Evolutionary conservation across 495 filamentous ascomycete species (phyloP).

Genomic region (Rhypophila decipiens): DNA sequence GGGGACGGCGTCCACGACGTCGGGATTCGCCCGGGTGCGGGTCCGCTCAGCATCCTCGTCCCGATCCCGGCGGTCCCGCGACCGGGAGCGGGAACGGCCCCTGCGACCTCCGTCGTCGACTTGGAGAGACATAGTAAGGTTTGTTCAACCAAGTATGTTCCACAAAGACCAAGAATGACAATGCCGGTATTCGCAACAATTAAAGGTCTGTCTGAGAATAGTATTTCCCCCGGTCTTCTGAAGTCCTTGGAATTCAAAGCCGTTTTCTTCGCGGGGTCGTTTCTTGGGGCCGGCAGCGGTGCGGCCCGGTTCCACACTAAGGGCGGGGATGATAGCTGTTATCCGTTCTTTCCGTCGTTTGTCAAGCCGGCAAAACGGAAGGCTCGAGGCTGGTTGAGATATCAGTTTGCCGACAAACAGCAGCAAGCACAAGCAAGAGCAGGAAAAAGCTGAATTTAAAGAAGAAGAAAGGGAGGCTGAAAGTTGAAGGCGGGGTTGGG

Average conservation of each 20-base stretch:
- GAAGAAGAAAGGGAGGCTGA: not conserved
- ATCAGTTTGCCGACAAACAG: too few relatives aligned
- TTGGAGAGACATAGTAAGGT: slow-evolving; percentile 40
- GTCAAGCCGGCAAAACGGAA: too few relatives aligned
- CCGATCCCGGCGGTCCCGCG: slow-evolving; percentile 36
- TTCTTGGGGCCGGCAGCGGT: too few relatives aligned
- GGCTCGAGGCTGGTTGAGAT: too few relatives aligned
- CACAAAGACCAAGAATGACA: not conserved
- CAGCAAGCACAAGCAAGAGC: too few relatives aligned
- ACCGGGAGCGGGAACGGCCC: slow-evolving; percentile 52
- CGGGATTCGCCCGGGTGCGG: slow-evolving; percentile 12
- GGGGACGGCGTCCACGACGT: slow-evolving; percentile 40
- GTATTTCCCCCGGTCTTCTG: too few relatives aligned
- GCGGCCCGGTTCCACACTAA: too few relatives aligned
- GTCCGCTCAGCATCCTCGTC: slow-evolving; percentile 39
- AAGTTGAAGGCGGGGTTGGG: not conserved
- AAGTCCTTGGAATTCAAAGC: too few relatives aligned
- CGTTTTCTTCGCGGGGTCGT: too few relatives aligned
- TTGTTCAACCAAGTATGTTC: not conserved
- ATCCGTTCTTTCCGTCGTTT: too few relatives aligned
- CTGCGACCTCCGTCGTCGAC: slow-evolving; percentile 54
- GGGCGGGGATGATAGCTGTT: too few relatives aligned
- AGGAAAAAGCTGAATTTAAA: not conserved
- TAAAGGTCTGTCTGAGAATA: not conserved
- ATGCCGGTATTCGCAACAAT: not conserved